phyloP scores from a whole-genome alignment of 495 filamentous ascomycete species.

The Entonaema liquescens region DNA sequence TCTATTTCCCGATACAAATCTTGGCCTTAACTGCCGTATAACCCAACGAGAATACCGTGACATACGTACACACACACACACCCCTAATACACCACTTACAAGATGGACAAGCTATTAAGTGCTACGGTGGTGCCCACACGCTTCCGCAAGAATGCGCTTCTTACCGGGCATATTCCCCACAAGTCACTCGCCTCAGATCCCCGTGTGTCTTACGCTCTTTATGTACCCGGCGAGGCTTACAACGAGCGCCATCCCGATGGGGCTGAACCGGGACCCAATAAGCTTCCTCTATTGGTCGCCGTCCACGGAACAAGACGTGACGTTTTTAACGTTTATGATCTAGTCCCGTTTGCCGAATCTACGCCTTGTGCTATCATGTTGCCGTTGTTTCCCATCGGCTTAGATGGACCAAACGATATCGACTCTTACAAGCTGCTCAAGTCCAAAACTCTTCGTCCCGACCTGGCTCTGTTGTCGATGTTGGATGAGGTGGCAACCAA shows the following conservation, averaged over 20 bases:
- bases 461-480: conserved; percentile 38
- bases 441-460: conserved; percentile 34
- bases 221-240: conserved; percentile 38
- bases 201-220: conserved; percentile 41
- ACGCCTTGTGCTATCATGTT: conserved; percentile 34
- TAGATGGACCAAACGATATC: conserved; percentile 39
- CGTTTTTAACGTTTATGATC: conserved; percentile 25
- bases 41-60: conserved; percentile 9
- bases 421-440: conserved; percentile 40
- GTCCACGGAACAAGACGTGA: conserved; percentile 41
- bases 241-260: conserved; percentile 17
- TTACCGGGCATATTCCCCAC: conserved; percentile 36
- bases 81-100: not conserved
- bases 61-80: conserved; percentile 4
- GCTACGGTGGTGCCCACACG: conserved; percentile 31
- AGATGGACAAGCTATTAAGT: conserved; percentile 27
- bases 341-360: conserved; percentile 37
- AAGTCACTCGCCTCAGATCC: conserved; percentile 34
- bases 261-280: conserved; percentile 12
- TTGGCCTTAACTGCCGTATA: conserved; percentile 27
- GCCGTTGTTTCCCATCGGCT: conserved; percentile 40
- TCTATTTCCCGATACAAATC: conserved; percentile 32
- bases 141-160: conserved; percentile 34
- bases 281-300: conserved; percentile 39
- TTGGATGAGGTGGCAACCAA: conserved; percentile 37